Base-by-base conservation (phyloP, 345 rosid species). In the Trapa bicornis region DNA sequence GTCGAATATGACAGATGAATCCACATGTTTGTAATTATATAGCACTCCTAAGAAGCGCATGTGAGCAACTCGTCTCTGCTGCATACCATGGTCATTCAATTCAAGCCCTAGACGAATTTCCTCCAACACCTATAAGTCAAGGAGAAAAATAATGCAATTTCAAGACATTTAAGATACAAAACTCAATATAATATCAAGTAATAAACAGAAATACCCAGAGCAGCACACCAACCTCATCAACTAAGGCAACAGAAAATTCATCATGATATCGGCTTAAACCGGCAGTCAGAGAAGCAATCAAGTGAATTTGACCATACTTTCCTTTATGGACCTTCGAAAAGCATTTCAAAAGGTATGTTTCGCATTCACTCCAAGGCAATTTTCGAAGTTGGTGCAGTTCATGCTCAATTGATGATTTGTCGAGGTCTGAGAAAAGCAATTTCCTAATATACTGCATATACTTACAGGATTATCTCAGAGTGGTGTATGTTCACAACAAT, bases 191-290 rank as follows among this genome's bases (percentile, higher is more conserved):
- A 54, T 9, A 58, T 16, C 57, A 69, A 62, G 37, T 60, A 56
- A 47, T 47, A 10, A 66, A n/a, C 61, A 60, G 47, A 14, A 39
- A 37, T 35, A 53, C 41, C 16, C 33, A 32, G 42, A 6, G 37
- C 8, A 47, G 37, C 58, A 66, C 63, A 58, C 85, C 69, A 73
- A 95, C 99, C 99, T 95, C 99, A 73, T 95, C 99, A 75, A 91
- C 97, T 77, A 95, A 92, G 64, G 96, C 96, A 60, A 95, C 96
- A 1, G 96, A 87, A 84, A 95, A 91, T 76, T 89, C 96, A 82
- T 91, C 99, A 81, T 91, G 99, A 84, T 95, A 84, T 72, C 94
- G 92, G 74, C 96, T 91, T 82, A 95, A 86, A 79, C 96, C 94
- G 79, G 96, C 86, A 74, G 98, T 95, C 72, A 95, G 91, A 69